These are phyloP conservation scores for Plenodomus tracheiphilus DNA, from an alignment of 2,329 filamentous ascomycete genomes.

Conservation along the genomic window DNA sequence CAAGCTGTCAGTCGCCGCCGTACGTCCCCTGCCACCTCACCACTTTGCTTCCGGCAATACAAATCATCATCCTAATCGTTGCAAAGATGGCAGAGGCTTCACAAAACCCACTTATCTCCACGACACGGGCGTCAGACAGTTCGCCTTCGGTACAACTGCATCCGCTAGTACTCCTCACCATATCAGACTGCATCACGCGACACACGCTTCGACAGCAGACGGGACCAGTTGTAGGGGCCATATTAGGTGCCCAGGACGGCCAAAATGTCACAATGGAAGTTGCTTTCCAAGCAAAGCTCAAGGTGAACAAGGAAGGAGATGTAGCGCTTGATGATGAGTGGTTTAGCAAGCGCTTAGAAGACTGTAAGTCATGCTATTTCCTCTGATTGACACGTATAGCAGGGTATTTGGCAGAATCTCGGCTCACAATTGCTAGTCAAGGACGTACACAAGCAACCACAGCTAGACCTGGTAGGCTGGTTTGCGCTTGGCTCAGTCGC, in stretches of 20 bases:
- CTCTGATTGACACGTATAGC: no score
- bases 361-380: conserved; percentile 65
- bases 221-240: conserved; percentile 79
- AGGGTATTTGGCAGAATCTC: no score
- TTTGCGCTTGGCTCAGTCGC: conserved; percentile 75
- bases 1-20: background rate
- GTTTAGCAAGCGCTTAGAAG: conserved; percentile 78
- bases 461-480: conserved; percentile 84
- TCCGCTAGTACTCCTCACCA: conserved; percentile 90
- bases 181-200: conserved; percentile 94
- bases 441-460: conserved; percentile 81
- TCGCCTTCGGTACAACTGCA: conserved; percentile 82
- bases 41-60: no score
- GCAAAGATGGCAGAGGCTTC: conserved; percentile 41
- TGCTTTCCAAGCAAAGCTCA: conserved; percentile 77
- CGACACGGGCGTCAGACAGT: conserved; percentile 62
- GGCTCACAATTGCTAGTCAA: conserved; percentile 65
- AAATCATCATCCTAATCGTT: background rate
- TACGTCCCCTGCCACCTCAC: background rate
- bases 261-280: conserved; percentile 90
- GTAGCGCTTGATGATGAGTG: conserved; percentile 68
- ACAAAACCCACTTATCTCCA: conserved; percentile 50
- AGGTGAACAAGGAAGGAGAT: conserved; percentile 54
- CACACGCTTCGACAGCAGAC: conserved; percentile 76
- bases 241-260: conserved; percentile 91